Evolutionary conservation across 768 basidiomycete genomes (phyloP).

Genomic region (Mrakia hoshinonis): DNA sequence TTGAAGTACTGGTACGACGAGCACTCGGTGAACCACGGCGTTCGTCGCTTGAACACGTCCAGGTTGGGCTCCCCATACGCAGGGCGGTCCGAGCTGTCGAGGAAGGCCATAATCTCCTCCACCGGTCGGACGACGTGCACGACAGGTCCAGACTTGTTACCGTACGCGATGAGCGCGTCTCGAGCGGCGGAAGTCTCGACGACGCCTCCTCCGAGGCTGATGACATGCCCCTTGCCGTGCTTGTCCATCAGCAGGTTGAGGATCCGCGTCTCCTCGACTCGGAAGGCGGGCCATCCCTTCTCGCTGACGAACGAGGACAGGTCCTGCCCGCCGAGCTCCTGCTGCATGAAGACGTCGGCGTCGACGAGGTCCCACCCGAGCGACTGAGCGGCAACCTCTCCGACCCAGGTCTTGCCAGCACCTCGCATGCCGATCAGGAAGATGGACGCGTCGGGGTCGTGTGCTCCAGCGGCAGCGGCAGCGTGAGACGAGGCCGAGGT

Average conservation of each 20-base stretch:
- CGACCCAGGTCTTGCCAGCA: conserved; percentile 85
- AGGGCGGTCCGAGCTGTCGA: conserved; percentile 58
- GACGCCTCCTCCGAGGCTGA: conserved; percentile 89
- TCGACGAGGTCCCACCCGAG: conserved; percentile 72
- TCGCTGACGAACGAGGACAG: conserved; percentile 70
- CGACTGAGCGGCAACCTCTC: conserved; percentile 61
- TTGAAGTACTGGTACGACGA: conserved; percentile 78
- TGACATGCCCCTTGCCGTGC: conserved; percentile 56
- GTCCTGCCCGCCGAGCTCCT: conserved; percentile 50
- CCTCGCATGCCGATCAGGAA: conserved; percentile 93
- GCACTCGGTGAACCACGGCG: conserved; percentile 78
- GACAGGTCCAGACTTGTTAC: conserved; percentile 56
- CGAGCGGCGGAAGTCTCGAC: conserved; percentile 76
- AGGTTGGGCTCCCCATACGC: conserved; percentile 77
- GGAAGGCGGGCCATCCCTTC: conserved; percentile 84
- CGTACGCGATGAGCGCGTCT: conserved; percentile 60
- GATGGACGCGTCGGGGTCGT: conserved; percentile 44
- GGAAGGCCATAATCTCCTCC: conserved; percentile 70
- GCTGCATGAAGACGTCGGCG: conserved; percentile 70
- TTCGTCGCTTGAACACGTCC: conserved; percentile 74
- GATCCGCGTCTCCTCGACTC: conserved; percentile 62
- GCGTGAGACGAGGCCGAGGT: conserved; percentile 21
- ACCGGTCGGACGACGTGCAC: conserved; percentile 75
- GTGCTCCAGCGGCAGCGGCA: not conserved
- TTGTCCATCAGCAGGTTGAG: conserved; percentile 58